Evolutionary conservation across 495 filamentous ascomycete genomes (phyloP), one percentile per base, ranked within the genome.

Genomic region (Usnea hakonensis): DNA sequence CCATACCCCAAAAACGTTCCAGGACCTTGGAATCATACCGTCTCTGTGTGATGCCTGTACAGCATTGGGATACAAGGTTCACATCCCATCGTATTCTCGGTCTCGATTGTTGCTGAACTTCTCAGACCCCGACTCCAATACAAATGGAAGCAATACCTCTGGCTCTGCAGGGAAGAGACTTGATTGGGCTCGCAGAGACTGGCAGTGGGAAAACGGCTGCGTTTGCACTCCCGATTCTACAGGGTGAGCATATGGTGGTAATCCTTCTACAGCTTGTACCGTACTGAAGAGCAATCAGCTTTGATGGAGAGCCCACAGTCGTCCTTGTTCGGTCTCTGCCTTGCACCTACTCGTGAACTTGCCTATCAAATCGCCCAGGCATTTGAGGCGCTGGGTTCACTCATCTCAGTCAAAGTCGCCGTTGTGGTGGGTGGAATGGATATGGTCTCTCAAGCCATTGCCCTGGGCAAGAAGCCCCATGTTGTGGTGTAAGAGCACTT

Each of bases 101-200:
- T 19, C 8, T 28, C 28, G 0, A 32, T 32, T 32, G 28, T 52
- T 32, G 28, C 48, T 52, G 28, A 52, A 52, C 30, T 5, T 6
- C 16, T 19, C 28, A 52, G 48, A 73, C 81, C 11, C 91, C 94
- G 0, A 94, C 90, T 0, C 83, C 89, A 0, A 92, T 95, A 58
- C 90, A 95, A 72, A 75, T 72, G 19, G 76, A 90, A 70, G 77
- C 88, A 1, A 92, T 95, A 64, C 94, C 94, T 1, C 72, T 90
- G 19, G 92, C 93, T 43, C 79, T 97, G 13, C 75, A 87, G 64
- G 87, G 87, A 30, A 81, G 90, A 65, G 94, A 97, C 74, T 76
- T 97, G 33, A 96, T 98, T 65, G 94, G 91, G 38, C 80, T 97
- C 28, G 92, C 94, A 35, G 92, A 98, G 72, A 98, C 94, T 1